Evolutionary conservation across 2,329 filamentous ascomycete species (phyloP), one percentile per base, ranked within the genome.

Genomic region (Colletotrichum sp.): DNA sequence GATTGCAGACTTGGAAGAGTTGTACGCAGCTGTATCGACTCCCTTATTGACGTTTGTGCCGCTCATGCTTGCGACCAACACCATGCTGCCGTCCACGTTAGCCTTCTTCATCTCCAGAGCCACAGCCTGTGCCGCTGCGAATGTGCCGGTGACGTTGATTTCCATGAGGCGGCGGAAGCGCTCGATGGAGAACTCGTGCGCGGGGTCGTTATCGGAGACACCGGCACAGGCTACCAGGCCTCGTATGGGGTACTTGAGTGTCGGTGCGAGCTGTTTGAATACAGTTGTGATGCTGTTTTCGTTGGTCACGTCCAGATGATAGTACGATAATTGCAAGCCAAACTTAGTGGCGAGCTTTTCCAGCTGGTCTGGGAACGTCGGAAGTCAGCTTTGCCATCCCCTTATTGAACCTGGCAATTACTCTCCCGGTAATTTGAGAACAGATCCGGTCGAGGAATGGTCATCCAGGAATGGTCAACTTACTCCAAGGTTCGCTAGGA

Each of bases 1-100:
- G 5, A 91, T 86, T 0, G 87, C 89, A 0, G 89, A 86, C 81
- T 91, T 91, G 73, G 88, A 90, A 1, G 88, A 84, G 79, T 90
- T 91, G 82, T 91, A 91, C 0, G 84, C 85, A 8, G 86, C 82
- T 6, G 84, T 86, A 28, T 85, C 82, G 52, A 88, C 82, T 3
- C 84, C 85, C 83, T 83, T 10, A 4, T 39, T 26, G 0, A 57
- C 52, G 22, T 57, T 57, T 3, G 52, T 57, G 52, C 87, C 89
- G 73, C 86, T 88, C 87, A 90, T 90, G 76, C 86, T 88, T 1
- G 88, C 89, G 3, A 90, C 81, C 13, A 90, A 81, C 7, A 89
- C 82, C 69, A 90, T 89, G 4, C 86, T 88, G 16, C 87, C 89
- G 8, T 83, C 83, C 24, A 83, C 83, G 73, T 85, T 28, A 3